A percentile compares a stretch with the other conserved stretches of the same genome.
Evolutionary conservation across 495 filamentous ascomycete genomes (phyloP).

Genomic region (Trypethelium eluteriae): DNA sequence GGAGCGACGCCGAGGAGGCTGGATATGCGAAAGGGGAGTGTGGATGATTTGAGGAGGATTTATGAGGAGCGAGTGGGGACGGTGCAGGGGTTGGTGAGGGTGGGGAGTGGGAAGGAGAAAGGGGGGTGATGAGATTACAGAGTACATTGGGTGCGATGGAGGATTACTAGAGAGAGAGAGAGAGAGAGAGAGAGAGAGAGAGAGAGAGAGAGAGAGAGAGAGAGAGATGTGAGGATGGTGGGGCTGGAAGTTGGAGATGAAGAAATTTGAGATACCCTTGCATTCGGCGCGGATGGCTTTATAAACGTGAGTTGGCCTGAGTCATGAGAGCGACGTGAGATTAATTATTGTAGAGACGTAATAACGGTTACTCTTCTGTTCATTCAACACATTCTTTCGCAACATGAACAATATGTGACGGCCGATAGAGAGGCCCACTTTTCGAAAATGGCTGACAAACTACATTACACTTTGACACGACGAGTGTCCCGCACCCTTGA

Average conservation of each 20-base stretch:
- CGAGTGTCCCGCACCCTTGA: not conserved
- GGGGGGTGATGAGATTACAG: not conserved
- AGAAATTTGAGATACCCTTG: not conserved
- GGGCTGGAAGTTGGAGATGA: not conserved
- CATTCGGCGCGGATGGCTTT: too few relatives aligned
- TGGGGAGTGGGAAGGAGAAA: constrained; percentile 8
- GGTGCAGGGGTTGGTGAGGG: constrained; percentile 24
- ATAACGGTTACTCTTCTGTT: too few relatives aligned
- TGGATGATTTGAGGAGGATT: constrained; percentile 36
- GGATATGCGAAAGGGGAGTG: constrained; percentile 31
- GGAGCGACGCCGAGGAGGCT: constrained; percentile 23
- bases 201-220: not conserved
- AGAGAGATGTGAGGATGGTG: too few relatives aligned
- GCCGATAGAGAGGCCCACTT: not conserved
- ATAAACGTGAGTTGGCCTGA: not conserved
- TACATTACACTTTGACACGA: too few relatives aligned
- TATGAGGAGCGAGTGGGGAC: constrained; percentile 38
- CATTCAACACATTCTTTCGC: too few relatives aligned
- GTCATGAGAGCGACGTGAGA: too few relatives aligned
- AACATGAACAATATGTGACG: not conserved
- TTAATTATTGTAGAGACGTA: too few relatives aligned
- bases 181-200: not conserved
- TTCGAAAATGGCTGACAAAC: too few relatives aligned
- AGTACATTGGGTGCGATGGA: not conserved
- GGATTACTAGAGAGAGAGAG: not conserved